Evolutionary conservation across 495 filamentous ascomycete species (phyloP).

Genomic region (Lasiosphaeriaceae sp.): DNA sequence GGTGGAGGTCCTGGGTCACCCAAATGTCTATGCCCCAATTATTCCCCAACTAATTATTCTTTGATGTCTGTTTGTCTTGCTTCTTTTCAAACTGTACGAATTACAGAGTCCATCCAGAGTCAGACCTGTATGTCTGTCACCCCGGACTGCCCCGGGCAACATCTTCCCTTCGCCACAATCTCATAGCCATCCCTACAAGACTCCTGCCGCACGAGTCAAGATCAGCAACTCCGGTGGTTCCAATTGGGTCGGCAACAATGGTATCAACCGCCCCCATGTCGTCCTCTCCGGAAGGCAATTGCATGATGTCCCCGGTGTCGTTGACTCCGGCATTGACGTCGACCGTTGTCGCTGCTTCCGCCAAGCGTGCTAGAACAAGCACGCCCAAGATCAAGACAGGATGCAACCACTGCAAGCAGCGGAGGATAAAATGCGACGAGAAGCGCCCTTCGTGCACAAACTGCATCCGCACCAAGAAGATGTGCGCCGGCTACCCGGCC

Average conservation of each 20-base stretch:
- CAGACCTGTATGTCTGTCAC: no score
- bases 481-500: slow-evolving; percentile 51
- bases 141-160: no score
- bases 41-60: no score
- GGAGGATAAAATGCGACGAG: slow-evolving; percentile 67
- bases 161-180: no score
- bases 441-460: slow-evolving; percentile 54
- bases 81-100: no score
- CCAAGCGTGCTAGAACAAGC: slow-evolving; percentile 39
- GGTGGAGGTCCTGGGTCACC: no score
- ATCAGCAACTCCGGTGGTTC: no score
- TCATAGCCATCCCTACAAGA: no score
- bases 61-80: no score
- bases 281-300: background rate
- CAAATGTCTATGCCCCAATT: no score
- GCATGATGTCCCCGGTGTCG: background rate
- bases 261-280: slow-evolving; percentile 7
- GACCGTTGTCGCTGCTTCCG: slow-evolving; percentile 7
- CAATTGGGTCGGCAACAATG: background rate
- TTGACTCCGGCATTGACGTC: slow-evolving; percentile 1
- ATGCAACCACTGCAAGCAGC: slow-evolving; percentile 56
- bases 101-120: no score
- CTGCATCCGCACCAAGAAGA: slow-evolving; percentile 49
- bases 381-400: slow-evolving; percentile 53
- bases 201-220: no score